Base-by-base conservation (phyloP, 768 basidiomycete genomes). In the Lactarius hatsudake region DNA sequence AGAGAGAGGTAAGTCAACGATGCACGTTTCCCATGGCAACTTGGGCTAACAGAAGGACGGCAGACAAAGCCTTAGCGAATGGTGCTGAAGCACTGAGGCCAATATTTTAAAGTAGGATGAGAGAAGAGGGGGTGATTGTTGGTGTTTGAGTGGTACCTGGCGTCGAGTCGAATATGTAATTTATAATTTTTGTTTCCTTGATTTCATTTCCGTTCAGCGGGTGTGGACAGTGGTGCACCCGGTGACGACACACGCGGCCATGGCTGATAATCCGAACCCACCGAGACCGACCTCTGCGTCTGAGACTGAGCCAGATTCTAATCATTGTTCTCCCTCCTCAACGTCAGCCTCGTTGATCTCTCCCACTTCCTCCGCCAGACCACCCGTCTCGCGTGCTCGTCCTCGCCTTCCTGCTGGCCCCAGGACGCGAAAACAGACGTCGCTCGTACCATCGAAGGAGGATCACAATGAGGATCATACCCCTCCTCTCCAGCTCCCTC, bases 391-490 rank as follows among this genome's bases (percentile, higher is more conserved):
- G 8, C 67, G 67, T 10, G 32, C 62, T 51, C 67, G 67, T 1
- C 67, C 67, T 61, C 67, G 67, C 7, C 67, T 68, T 54, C 67
- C 67, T 26, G 62, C 62, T 60, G 67, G 67, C 10, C 67, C 67
- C 1, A 59, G 67, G 45, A 68, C 62, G 5, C 67, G 42, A 34
- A 68, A 68, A 48, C 51, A 36, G 53, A 45, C 67, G 1, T 26
- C 38, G 2, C 61, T 48, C 3, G 34, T 20, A 9, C 34, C 40
- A 36, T 28, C 62, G 43, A 64, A 60, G 45, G 61, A 58, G 6
- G 58, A 36, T 43, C 20, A 55, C 55, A 28, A 26, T 18, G 45
- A 8, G n/a, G 45, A n/a, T 23, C 61, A 57, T 26, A 23, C 15
- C 23, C 51, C 59, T 26, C 26, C 30, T 28, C 26, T 40, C 42